These are phyloP conservation scores for Leccinum pallidistipes DNA, from an alignment of 1,284 basidiomycete genomes.

Conservation along the genomic window DNA sequence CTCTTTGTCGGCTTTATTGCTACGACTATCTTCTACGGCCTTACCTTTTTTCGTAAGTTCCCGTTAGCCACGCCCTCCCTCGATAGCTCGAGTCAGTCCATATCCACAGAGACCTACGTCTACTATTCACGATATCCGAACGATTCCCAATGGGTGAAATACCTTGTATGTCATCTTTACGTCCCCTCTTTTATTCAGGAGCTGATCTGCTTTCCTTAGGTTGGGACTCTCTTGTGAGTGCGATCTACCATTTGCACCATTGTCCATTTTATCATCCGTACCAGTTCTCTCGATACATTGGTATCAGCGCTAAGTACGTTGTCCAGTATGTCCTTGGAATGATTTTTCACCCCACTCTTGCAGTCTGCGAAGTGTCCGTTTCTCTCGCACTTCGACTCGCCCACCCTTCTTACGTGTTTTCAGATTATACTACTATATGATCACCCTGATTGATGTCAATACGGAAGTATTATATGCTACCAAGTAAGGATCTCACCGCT, in stretches of 20 bases:
- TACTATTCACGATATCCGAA: constrained; percentile 40
- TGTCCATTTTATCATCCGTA: neutral
- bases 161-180: constrained; percentile 28
- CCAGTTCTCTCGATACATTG: constrained; percentile 27
- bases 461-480: constrained; percentile 36
- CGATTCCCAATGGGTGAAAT: constrained; percentile 31
- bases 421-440: constrained; percentile 40
- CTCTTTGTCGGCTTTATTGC: constrained; percentile 41
- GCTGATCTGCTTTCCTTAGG: constrained; percentile 22
- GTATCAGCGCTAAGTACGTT: constrained; percentile 23
- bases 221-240: constrained; percentile 36
- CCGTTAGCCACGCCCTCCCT: neutral
- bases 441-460: constrained; percentile 35
- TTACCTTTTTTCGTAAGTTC: constrained; percentile 45
- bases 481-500: constrained; percentile 28
- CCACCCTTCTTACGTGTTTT: constrained; percentile 11
- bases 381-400: neutral
- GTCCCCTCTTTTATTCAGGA: neutral
- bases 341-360: constrained; percentile 1
- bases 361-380: constrained; percentile 40
- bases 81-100: neutral
- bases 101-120: constrained; percentile 39
- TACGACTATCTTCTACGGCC: constrained; percentile 39
- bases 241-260: neutral
- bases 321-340: neutral